These are phyloP conservation scores for Inosperma sp. DNA, from an alignment of 768 basidiomycete species.

Conservation along the genomic window DNA sequence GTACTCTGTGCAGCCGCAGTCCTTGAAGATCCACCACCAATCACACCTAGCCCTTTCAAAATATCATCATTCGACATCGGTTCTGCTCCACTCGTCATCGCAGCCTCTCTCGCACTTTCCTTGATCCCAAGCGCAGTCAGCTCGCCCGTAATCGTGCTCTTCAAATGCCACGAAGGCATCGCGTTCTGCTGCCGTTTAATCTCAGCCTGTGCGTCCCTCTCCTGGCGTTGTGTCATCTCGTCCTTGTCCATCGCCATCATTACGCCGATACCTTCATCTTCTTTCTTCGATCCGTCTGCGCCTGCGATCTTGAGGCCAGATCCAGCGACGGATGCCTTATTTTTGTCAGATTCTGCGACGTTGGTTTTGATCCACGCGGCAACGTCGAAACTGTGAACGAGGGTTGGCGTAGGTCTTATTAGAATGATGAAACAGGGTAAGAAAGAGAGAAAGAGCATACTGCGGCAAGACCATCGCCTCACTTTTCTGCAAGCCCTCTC, in stretches of 20 bases:
- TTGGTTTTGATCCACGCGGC: conserved; percentile 76
- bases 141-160: conserved; percentile 92
- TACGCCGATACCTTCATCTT: conserved; percentile 78
- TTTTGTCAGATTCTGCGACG: conserved; percentile 57
- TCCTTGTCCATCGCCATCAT: conserved; percentile 90
- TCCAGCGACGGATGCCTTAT: conserved; percentile 47
- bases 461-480: conserved; percentile 83
- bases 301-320: conserved; percentile 72
- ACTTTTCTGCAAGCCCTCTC: conserved; percentile 83
- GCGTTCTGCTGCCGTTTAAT: conserved; percentile 87
- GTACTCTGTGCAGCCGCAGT: conserved; percentile 22
- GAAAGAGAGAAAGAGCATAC: conserved; percentile 41
- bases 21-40: conserved; percentile 34
- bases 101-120: conserved; percentile 54
- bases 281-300: conserved; percentile 51
- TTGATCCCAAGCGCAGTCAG: conserved; percentile 81
- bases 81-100: conserved; percentile 20
- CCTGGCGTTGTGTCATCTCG: conserved; percentile 64
- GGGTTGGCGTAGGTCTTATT: background rate
- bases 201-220: conserved; percentile 77
- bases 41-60: conserved; percentile 59
- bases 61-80: conserved; percentile 65
- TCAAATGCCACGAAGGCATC: conserved; percentile 91
- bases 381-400: conserved; percentile 65
- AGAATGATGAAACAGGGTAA: background rate